Conservation (phyloP, 116 monocot genomes). For the Trichopus zeylanicus region DNA sequence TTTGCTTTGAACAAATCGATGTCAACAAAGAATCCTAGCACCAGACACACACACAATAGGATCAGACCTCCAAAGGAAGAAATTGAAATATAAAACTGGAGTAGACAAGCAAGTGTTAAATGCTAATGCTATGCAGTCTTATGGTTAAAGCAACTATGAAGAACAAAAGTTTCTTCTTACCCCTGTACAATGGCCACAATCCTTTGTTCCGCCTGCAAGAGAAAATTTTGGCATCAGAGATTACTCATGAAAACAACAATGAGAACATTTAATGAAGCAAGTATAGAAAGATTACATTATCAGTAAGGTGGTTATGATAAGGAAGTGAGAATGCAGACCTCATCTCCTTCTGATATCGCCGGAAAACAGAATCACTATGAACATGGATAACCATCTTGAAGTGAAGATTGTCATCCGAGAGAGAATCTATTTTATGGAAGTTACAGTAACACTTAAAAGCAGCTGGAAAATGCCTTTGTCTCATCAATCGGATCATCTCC, state of each 20-base stretch:
- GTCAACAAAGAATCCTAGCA: slow-evolving; percentile 93
- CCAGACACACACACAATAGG: neutral
- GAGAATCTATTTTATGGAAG: slow-evolving; percentile 67
- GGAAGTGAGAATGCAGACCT: slow-evolving; percentile 28
- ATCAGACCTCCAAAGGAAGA: neutral
- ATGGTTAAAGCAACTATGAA: neutral
- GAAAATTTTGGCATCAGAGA: neutral
- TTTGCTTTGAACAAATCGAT: slow-evolving; percentile 76
- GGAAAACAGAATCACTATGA: slow-evolving; percentile 84
- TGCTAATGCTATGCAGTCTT: neutral
- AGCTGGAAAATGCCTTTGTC: slow-evolving; percentile 62
- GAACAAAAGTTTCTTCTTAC: slow-evolving; percentile 17
- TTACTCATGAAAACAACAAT: neutral
- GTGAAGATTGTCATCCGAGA: slow-evolving; percentile 56
- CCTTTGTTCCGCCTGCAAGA: slow-evolving; percentile 68
- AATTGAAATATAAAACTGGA: neutral
- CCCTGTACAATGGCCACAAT: slow-evolving; percentile 96
- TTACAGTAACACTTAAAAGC: slow-evolving; percentile 95
- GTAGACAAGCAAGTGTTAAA: neutral
- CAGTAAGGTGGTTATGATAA: neutral
- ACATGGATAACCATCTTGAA: slow-evolving; percentile 99
- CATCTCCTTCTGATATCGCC: slow-evolving; percentile 96
- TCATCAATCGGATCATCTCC: slow-evolving; percentile 95
- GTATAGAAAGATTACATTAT: neutral
- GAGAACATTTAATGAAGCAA: neutral